A percentile compares a stretch with the other conserved stretches of the same genome.
These are phyloP conservation scores for Boechera stricta DNA, from an alignment of 345 rosid genomes.

Conservation along the genomic window DNA sequence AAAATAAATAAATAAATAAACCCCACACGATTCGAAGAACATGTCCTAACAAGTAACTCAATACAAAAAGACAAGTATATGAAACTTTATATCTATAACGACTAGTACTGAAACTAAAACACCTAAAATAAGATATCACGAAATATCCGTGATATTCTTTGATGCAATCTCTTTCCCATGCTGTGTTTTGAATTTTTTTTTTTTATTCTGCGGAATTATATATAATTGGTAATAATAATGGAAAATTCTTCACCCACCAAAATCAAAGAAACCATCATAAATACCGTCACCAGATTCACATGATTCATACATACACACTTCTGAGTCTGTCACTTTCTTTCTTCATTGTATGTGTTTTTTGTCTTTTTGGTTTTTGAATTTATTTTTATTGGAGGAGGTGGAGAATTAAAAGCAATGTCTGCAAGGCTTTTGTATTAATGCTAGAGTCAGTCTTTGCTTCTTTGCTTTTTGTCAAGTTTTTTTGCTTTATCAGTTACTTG, in stretches of 20 bases:
- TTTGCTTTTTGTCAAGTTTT: constrained; percentile 32
- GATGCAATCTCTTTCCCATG: constrained; percentile 46
- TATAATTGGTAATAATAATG: constrained; percentile 34
- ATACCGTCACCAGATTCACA: constrained; percentile 48
- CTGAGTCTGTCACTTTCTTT: constrained; percentile 46
- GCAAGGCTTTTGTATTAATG: constrained; percentile 11
- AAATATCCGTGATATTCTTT: constrained; percentile 65
- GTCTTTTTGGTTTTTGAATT: background rate
- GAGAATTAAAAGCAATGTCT: constrained; percentile 26
- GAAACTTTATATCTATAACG: constrained; percentile 36
- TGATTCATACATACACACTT: constrained; percentile 32
- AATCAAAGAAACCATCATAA: constrained; percentile 36
- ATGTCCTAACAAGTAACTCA: constrained; percentile 40
- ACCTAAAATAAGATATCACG: constrained; percentile 62
- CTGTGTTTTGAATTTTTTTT: background rate
- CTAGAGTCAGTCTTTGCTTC: constrained; percentile 19
- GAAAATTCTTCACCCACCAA: constrained; percentile 32
- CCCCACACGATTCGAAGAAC: constrained; percentile 38
- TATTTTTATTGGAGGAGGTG: constrained; percentile 2
- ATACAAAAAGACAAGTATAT: constrained; percentile 31
- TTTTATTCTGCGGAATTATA: constrained; percentile 14
- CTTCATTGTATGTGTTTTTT: constrained; percentile 37
- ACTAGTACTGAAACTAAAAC: constrained; percentile 52
- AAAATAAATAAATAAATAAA: background rate
- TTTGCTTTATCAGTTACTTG: constrained; percentile 23